phyloP scores from a whole-genome alignment of 768 basidiomycete genomes.

The Dentipellis sp. region DNA sequence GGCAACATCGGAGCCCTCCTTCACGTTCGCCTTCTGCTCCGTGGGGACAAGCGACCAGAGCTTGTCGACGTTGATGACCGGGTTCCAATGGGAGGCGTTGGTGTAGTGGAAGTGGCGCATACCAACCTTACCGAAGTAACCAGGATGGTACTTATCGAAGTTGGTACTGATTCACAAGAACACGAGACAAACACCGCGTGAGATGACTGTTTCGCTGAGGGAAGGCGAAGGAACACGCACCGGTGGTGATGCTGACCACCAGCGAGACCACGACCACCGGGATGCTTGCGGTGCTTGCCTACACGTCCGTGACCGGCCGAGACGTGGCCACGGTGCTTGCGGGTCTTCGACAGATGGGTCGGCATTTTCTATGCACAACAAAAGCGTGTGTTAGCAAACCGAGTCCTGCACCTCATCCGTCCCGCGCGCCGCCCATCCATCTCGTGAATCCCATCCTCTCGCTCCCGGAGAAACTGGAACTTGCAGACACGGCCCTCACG shows the following conservation, averaged over 20 bases:
- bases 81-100: conserved; percentile 85
- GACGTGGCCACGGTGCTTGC: conserved; percentile 99
- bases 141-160: conserved; percentile 99
- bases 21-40: conserved; percentile 59
- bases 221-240: conserved; percentile 35
- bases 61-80: conserved; percentile 98
- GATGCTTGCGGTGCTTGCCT: conserved; percentile 99
- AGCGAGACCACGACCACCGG: conserved; percentile 99
- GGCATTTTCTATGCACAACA: conserved; percentile 63
- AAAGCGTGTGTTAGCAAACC: conserved; percentile 16
- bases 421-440: conserved; percentile 40
- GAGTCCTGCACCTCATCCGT: conserved; percentile 8
- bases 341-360: conserved; percentile 91
- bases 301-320: conserved; percentile 99
- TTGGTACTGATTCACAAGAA: conserved; percentile 53
- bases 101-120: conserved; percentile 98
- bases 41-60: conserved; percentile 86
- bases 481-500: background rate
- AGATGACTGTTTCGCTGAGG: background rate
- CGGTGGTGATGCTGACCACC: conserved; percentile 99
- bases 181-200: background rate
- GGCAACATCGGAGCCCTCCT: conserved; percentile 56
- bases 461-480: background rate
- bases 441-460: conserved; percentile 14
- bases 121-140: conserved; percentile 99